Base-by-base conservation (phyloP, 495 filamentous ascomycete genomes). In the Neurospora africana region DNA sequence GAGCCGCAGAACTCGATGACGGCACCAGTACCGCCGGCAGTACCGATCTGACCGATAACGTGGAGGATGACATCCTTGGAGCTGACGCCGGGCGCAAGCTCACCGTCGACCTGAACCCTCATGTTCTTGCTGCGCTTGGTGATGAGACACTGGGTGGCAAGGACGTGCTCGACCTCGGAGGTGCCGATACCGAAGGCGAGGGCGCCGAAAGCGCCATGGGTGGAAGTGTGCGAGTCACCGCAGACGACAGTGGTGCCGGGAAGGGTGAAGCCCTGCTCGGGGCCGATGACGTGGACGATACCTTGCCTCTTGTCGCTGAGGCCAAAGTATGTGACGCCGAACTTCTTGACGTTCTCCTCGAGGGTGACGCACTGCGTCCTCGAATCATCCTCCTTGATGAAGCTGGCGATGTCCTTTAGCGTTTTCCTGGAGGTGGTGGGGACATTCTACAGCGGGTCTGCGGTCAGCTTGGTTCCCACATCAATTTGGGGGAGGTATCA, bases 221-320 rank as follows among this genome's bases (percentile, higher is more conserved):
- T 99, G 27, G 94, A 97, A 13, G 95, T 99, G 82, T 99, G 95
- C 73, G 91, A 94, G 86, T 99, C 95, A 78, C 95, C 95, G 79
- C 95, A 99, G 73, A 99, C 95, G 36, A 99, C 92, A 21, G 95
- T 99, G 41, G 95, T 98, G 72, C 94, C 95, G 10, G 95, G 95
- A 21, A 99, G 91, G 43, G 95, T 99, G 86, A 99, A 99, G 73
- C 95, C 95, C 81, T 99, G 95, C 86, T 99, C 95, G 47, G 95
- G 95, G n/a, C 95, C 95, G 76, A 99, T 97, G 78, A 99, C 91
- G 82, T 99, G 95, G 53, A 99, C 95, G 79, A 99, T 99, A 75
- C 95, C 95, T 84, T 99, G 95, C 38, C 95, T 88, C 85, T 97
- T 97, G 82, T 98, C 95, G 47, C 90, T 93, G 73, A 99, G 89